Base-by-base conservation (phyloP, 208 protist species). In the Trypanosoma mega region DNA sequence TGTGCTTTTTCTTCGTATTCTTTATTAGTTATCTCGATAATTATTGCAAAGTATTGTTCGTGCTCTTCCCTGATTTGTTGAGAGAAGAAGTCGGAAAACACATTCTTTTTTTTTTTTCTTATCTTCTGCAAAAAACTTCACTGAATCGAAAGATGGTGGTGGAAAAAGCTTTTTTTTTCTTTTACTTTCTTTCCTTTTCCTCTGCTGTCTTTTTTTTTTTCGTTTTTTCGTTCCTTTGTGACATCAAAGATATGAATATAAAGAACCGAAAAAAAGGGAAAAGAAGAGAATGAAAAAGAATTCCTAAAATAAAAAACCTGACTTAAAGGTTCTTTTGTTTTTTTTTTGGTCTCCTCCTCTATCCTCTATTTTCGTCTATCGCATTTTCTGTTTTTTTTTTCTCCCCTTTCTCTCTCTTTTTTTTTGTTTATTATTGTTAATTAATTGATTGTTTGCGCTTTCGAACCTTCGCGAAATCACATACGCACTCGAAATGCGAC, bases 331-430 rank as follows among this genome's bases (percentile, higher is more conserved):
- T 24, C 8, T 31, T n/a, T 50, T 50, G 6, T 50, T 24, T 50
- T 30, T 50, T 50, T 24, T 6, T 50, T 50, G 6, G 6, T 24
- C 14, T 50, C 14, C 14, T 24, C 14, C 24, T 39, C 51, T 56
- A 18, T 12, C 14, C 47, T 12, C n/a, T 12, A 12, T 44, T n/a
- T 14, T 44, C 37, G 37, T 14, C 16, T n/a, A 44, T n/a, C 16
- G n/a, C 33, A 18, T 55, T 23, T 63, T n/a, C 44, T 54, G n/a
- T 63, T 29, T 54, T 24, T 37, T 26, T 63, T 33, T 20, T 46
- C 21, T 57, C 29, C 51, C 16, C 11, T 50, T 31, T 30, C 14
- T 14, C 26, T 50, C 6, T 50, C 6, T 30, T 16, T 39, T 16
- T 39, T 16, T 39, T 16, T 39, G 12, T 39, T 16, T 39, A 39